Evolutionary conservation across 2,329 filamentous ascomycete genomes (phyloP).

Genomic region (Scytalidium sp.): DNA sequence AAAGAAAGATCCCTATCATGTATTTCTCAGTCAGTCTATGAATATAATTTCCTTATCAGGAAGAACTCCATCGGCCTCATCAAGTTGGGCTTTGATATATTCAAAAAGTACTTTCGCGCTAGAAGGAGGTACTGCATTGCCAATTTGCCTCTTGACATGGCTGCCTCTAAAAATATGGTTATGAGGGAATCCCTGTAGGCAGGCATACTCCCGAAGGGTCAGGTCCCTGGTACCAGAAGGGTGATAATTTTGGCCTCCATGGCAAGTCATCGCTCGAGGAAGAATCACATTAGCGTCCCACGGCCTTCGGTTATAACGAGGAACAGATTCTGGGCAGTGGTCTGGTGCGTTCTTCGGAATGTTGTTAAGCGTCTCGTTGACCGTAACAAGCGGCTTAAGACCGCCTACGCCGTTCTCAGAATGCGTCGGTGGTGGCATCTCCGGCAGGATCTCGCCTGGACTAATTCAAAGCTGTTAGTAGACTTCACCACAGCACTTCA

Average conservation of each 20-base stretch:
- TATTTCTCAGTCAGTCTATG: background rate
- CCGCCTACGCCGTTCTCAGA: conserved; percentile 33
- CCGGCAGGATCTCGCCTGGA: conserved; percentile 68
- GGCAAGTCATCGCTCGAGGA: conserved; percentile 60
- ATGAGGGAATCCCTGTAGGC: conserved; percentile 66
- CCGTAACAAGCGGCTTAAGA: conserved; percentile 40
- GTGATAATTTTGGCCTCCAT: conserved; percentile 61
- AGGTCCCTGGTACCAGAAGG: conserved; percentile 61
- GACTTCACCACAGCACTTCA: background rate
- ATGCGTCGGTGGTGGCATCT: conserved; percentile 63
- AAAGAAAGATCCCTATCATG: too few species aligned
- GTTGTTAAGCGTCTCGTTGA: conserved; percentile 27
- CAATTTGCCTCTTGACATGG: conserved; percentile 61
- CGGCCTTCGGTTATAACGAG: conserved; percentile 14
- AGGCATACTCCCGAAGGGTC: conserved; percentile 65
- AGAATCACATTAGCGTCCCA: conserved; percentile 48
- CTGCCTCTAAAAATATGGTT: conserved; percentile 52
- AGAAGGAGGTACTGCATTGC: conserved; percentile 72
- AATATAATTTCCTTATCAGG: background rate
- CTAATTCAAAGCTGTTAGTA: conserved; percentile 30
- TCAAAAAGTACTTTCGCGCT: conserved; percentile 43
- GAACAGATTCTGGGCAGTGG: conserved; percentile 32
- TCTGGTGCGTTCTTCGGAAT: conserved; percentile 30
- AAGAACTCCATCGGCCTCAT: conserved; percentile 18
- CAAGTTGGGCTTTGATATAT: conserved; percentile 35